Evolutionary conservation across 441 rosid species (phyloP).

Genomic region (Viola pubescens): DNA sequence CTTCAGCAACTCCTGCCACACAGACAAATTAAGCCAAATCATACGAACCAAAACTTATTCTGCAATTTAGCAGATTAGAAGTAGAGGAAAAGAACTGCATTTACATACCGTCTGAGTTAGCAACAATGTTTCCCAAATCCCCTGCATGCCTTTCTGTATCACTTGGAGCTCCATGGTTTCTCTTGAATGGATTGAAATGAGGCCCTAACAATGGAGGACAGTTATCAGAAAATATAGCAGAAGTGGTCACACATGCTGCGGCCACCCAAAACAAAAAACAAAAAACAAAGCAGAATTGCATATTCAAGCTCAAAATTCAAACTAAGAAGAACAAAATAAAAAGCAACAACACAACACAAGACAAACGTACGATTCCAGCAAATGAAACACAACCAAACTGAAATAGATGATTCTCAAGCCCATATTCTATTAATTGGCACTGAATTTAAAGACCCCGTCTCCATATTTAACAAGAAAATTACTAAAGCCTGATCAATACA

Average conservation of each 20-base stretch:
- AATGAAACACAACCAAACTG: constrained; percentile 9
- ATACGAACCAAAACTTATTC: background rate
- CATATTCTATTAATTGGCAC: background rate
- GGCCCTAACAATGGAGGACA: constrained; percentile 44
- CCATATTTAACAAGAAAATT: background rate
- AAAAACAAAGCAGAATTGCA: background rate
- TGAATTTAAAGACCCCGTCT: constrained; percentile 1
- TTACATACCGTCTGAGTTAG: constrained; percentile 61
- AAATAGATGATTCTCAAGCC: background rate
- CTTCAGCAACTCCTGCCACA: constrained; percentile 53
- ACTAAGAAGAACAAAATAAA: background rate
- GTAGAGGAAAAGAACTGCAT: background rate
- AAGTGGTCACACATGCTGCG: background rate
- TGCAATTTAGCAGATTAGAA: constrained; percentile 4
- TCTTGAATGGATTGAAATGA: constrained; percentile 81
- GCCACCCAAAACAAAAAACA: background rate
- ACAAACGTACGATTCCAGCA: background rate
- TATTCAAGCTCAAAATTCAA: background rate
- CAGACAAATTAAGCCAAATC: constrained; percentile 8
- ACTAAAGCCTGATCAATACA: background rate
- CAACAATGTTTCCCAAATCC: constrained; percentile 78
- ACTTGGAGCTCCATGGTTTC: constrained; percentile 81
- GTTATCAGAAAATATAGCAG: background rate
- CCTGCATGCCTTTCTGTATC: constrained; percentile 91
- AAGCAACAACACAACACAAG: background rate